phyloP scores from a whole-genome alignment of 371 early-diverging fungal species.

The Blakeslea trispora region DNA sequence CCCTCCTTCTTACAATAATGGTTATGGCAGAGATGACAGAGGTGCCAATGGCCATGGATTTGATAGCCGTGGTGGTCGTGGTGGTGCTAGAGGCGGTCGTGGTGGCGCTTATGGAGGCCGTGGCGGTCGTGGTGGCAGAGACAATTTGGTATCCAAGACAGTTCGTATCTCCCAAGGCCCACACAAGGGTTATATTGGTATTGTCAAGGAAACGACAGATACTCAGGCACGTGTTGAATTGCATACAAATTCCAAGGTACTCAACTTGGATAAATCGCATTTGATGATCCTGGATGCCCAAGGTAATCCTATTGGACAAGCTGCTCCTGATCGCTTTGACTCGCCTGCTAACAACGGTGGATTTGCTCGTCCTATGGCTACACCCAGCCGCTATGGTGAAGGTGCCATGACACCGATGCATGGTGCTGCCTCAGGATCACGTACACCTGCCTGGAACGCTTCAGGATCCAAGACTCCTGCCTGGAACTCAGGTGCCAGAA shows the following conservation, averaged over 20 bases:
- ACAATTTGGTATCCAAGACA: conserved; percentile 85
- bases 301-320: conserved; percentile 44
- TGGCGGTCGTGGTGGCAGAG: conserved; percentile 73
- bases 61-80: conserved; percentile 50
- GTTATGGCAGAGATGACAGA: conserved; percentile 8
- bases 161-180: conserved; percentile 91
- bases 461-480: conserved; percentile 58
- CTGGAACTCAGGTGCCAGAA: conserved; percentile 72
- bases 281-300: conserved; percentile 60
- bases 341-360: conserved; percentile 23
- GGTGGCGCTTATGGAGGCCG: conserved; percentile 62
- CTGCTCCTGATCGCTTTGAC: conserved; percentile 35
- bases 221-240: conserved; percentile 90
- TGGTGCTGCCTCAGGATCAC: conserved; percentile 50
- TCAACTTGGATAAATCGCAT: conserved; percentile 78
- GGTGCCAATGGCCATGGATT: conserved; percentile 30
- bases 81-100: conserved; percentile 56
- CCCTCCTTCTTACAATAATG: conserved; percentile 4
- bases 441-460: conserved; percentile 78
- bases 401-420: conserved; percentile 64
- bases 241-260: conserved; percentile 83
- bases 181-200: conserved; percentile 97
- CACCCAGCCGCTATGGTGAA: conserved; percentile 49
- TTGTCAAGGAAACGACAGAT: conserved; percentile 89
- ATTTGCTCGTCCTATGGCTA: conserved; percentile 36